Conservation (phyloP, 192 early-diverging fungal genomes). For the Coemansia umbellata region DNA sequence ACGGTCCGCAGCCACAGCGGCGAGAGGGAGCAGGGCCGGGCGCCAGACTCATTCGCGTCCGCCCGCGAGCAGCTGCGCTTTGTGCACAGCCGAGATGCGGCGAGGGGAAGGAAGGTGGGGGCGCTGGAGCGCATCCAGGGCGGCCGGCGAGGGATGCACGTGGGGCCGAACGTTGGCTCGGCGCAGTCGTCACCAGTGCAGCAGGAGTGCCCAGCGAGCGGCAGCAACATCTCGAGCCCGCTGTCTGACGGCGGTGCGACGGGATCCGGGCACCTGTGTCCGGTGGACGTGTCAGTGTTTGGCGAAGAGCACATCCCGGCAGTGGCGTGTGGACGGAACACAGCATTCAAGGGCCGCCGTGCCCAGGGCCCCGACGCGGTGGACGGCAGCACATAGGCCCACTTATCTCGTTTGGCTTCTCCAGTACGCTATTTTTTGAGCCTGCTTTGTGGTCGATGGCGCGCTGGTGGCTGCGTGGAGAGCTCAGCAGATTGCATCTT, state of each 20-base stretch:
- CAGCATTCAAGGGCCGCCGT: not conserved
- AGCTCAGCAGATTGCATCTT: too few species aligned
- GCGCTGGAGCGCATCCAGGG: too few species aligned
- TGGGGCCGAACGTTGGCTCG: slow-evolving; percentile 37
- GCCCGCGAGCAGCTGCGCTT: not conserved
- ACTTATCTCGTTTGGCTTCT: too few species aligned
- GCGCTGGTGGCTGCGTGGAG: too few species aligned
- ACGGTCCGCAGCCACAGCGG: too few species aligned
- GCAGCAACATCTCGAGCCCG: slow-evolving; percentile 17
- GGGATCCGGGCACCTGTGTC: not conserved
- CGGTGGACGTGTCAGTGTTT: slow-evolving; percentile 10
- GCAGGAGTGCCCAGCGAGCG: not conserved
- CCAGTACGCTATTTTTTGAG: too few species aligned
- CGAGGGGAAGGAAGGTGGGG: too few species aligned
- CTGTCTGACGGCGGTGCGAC: not conserved
- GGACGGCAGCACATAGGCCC: too few species aligned
- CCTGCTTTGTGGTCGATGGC: too few species aligned
- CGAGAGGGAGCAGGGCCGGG: not conserved
- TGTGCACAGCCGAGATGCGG: too few species aligned
- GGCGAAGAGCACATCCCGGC: slow-evolving; percentile 26
- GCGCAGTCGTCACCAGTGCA: slow-evolving; percentile 36
- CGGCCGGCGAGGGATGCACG: not conserved
- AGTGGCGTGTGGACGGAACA: slow-evolving; percentile 23
- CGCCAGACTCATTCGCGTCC: not conserved
- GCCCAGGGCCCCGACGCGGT: slow-evolving; percentile 11